phyloP scores from a whole-genome alignment of 768 basidiomycete genomes.

The Gyrodon lividus region DNA sequence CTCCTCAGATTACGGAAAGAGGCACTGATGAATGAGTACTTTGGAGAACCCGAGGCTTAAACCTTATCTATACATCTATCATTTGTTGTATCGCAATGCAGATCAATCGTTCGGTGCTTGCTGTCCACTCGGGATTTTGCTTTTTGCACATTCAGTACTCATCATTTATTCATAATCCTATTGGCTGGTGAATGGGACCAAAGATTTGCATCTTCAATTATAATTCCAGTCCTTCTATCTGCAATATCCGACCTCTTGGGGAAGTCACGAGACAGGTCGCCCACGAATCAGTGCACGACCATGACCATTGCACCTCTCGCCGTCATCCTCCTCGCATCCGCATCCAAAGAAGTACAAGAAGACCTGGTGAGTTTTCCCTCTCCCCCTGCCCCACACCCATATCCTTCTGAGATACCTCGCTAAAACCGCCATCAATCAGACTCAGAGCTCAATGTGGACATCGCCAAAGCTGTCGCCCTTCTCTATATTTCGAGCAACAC shows the following conservation, averaged over 20 bases:
- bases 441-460: constrained; percentile 82
- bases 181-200: too few relatives aligned
- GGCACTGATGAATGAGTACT: constrained; percentile 78
- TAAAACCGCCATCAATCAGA: constrained; percentile 99
- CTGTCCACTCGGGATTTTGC: too few relatives aligned
- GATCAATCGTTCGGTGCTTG: not conserved
- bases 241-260: too few relatives aligned
- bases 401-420: constrained; percentile 16
- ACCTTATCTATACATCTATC: constrained; percentile 13
- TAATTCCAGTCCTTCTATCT: too few relatives aligned
- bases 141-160: too few relatives aligned
- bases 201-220: too few relatives aligned
- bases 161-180: too few relatives aligned
- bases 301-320: constrained; percentile 86
- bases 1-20: constrained; percentile 77
- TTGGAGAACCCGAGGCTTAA: constrained; percentile 38
- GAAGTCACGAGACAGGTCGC: too few relatives aligned
- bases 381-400: too few relatives aligned
- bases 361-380: constrained; percentile 54
- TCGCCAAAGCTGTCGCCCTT: constrained; percentile 68
- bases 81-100: constrained; percentile 5
- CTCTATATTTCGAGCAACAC: constrained; percentile 62
- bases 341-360: constrained; percentile 94
- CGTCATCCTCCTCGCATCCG: constrained; percentile 87
- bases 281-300: constrained; percentile 95